These are phyloP conservation scores for Teunomyces gatunensis DNA, from an alignment of 805 yeast genomes.

Conservation along the genomic window DNA sequence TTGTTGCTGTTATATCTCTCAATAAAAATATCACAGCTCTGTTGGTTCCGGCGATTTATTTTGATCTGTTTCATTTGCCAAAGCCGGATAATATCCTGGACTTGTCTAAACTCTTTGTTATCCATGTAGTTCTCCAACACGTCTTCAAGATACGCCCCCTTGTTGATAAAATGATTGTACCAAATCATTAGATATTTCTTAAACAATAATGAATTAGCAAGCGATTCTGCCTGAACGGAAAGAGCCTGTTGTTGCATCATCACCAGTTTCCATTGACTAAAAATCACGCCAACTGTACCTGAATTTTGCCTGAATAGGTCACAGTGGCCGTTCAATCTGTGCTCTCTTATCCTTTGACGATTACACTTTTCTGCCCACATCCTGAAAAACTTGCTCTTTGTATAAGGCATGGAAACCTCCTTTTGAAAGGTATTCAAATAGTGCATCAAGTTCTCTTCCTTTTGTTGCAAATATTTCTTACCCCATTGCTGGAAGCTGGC, in stretches of 20 bases:
- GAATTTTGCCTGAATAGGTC: constrained; percentile 4
- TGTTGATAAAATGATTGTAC: constrained; percentile 30
- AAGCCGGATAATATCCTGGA: constrained; percentile 24
- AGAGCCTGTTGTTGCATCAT: not conserved
- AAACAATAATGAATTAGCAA: constrained; percentile 15
- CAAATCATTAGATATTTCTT: constrained; percentile 32
- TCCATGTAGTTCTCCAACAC: constrained; percentile 29
- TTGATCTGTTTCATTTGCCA: constrained; percentile 40
- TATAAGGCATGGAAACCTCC: constrained; percentile 11
- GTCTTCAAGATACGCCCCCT: constrained; percentile 22
- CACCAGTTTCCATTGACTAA: constrained; percentile 14
- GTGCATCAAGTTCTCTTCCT: constrained; percentile 16
- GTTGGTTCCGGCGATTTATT: constrained; percentile 30
- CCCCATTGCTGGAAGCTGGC: constrained; percentile 22
- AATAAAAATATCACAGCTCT: constrained; percentile 32
- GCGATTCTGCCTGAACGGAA: constrained; percentile 14
- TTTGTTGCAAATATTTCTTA: constrained; percentile 14
- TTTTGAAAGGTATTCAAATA: constrained; percentile 18
- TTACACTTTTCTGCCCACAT: constrained; percentile 24
- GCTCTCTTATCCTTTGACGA: not conserved
- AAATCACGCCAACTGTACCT: not conserved
- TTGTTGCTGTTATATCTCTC: constrained; percentile 30
- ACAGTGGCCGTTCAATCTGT: constrained; percentile 8
- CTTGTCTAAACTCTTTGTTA: constrained; percentile 24
- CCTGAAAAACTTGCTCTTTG: constrained; percentile 10